These are phyloP conservation scores for Xerocomus nothofagi DNA, from an alignment of 1,284 basidiomycete genomes.

Conservation along the genomic window DNA sequence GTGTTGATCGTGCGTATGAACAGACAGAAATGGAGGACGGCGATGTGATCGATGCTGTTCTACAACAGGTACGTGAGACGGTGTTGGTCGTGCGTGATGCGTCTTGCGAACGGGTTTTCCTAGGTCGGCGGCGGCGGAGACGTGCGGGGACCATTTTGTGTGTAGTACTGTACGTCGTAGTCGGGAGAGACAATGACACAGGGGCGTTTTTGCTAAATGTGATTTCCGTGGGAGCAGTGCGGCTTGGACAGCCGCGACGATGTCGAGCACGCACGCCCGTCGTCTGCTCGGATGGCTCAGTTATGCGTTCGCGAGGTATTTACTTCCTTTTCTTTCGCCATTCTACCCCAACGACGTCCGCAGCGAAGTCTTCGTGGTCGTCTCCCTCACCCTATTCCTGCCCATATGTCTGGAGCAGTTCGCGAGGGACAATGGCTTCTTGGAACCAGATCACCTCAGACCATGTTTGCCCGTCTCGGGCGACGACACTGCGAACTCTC, in stretches of 20 bases:
- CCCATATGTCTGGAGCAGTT: constrained; percentile 84
- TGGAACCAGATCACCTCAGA: constrained; percentile 58
- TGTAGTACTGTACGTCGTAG: too few relatives aligned
- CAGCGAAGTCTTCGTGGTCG: constrained; percentile 82
- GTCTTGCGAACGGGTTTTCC: not conserved
- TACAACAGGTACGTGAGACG: constrained; percentile 28
- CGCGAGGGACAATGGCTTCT: constrained; percentile 75
- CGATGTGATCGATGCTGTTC: constrained; percentile 30
- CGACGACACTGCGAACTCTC: constrained; percentile 21
- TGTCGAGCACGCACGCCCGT: constrained; percentile 34
- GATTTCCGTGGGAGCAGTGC: constrained; percentile 4
- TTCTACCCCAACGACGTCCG: not conserved
- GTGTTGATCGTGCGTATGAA: not conserved
- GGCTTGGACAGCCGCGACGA: constrained; percentile 6
- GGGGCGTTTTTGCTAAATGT: not conserved
- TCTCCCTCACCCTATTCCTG: constrained; percentile 76
- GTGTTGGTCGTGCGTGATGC: not conserved
- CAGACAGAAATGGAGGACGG: constrained; percentile 32
- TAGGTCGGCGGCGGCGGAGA: constrained; percentile 19
- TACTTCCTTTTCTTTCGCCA: not conserved
- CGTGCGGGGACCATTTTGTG: too few relatives aligned
- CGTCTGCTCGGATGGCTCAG: constrained; percentile 71
- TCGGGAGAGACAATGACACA: too few relatives aligned
- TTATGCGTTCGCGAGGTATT: constrained; percentile 74
- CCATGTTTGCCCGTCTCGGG: constrained; percentile 43